These are phyloP conservation scores for Aurantiochytrium sp. DNA, from an alignment of 108 stramenopile species.

Conservation along the genomic window DNA sequence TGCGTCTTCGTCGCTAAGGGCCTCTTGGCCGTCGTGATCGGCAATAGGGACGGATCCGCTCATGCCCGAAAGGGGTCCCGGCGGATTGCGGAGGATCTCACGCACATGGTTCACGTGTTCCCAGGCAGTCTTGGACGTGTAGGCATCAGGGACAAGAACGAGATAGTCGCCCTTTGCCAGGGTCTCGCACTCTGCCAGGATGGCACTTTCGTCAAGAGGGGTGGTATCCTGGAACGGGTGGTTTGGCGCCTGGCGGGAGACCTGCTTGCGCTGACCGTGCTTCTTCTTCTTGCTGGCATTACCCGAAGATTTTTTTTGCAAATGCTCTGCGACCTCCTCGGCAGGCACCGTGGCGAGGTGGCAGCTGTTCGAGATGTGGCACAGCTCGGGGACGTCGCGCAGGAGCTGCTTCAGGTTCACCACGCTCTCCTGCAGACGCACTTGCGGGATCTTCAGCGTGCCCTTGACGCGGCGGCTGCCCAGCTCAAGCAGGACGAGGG, in stretches of 20 bases:
- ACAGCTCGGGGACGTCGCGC: constrained; percentile 36
- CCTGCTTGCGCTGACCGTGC: constrained; percentile 22
- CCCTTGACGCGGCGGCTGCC: background rate
- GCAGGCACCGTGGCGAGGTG: constrained; percentile 22
- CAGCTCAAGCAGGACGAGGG: constrained; percentile 17
- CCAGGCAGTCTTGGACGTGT: constrained; percentile 32
- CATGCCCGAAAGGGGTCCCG: constrained; percentile 20
- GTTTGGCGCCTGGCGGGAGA: background rate
- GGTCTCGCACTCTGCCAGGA: constrained; percentile 15
- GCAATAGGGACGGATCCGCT: constrained; percentile 28
- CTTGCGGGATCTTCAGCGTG: constrained; percentile 33
- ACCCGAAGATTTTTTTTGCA: background rate
- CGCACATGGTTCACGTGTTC: constrained; percentile 33
- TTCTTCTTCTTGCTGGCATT: background rate
- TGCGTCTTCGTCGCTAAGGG: background rate
- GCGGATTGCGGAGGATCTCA: background rate
- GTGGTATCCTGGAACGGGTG: background rate
- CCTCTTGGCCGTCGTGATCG: constrained; percentile 3
- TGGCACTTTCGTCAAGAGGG: background rate
- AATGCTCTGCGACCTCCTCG: background rate
- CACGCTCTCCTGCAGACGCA: constrained; percentile 26
- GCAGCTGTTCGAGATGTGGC: constrained; percentile 33
- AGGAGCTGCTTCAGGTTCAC: constrained; percentile 35
- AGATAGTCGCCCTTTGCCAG: constrained; percentile 5
- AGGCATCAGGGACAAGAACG: constrained; percentile 34